Base-by-base conservation (phyloP, 495 filamentous ascomycete genomes). In the Barbatosphaeria neglecta region DNA sequence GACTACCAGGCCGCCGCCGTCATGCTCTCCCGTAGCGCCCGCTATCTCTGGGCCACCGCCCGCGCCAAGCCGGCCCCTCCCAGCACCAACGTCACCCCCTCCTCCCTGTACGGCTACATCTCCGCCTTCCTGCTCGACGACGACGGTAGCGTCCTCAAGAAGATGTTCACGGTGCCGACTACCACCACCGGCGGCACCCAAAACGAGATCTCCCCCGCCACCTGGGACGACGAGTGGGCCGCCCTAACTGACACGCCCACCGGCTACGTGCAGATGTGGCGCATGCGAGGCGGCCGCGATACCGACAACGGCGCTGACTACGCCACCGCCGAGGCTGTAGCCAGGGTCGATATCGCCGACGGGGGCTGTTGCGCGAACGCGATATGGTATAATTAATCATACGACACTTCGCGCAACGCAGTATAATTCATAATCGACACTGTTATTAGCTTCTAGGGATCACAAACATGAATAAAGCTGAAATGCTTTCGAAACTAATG, bases 231-330 rank as follows among this genome's bases (percentile, higher is more conserved):
- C 31, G 43, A 45, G 33, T 58, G 58, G 35, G 60, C 57, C 0
- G 60, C 54, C 10, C 39, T 66, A 41, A 59, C 62, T n/a, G 58
- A 68, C 40, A 59, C 57, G 33, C 45, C 51, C 10, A 52, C 46
- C n/a, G 62, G 64, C 4, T 69, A 64, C 27, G 54, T 69, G 37
- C 51, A 64, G 50, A 51, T 69, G 22, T 69, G 59, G 64, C 54
- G 58, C 41, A 45, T 67, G 35, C 33, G 48, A 1, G 55, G 50
- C 1, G 41, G 46, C 4, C 41, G 43, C 17, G 43, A 49, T 11
- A 41, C 40, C 5, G 22, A 15, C 16, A 23, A 55, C 24, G 54
- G 53, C 11, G 28, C 52, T 1, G 54, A 54, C 44, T 57, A 57
- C 22, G 24, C 11, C 3, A 48, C 43, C 1, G 61, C 57, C 0